A percentile compares a stretch with the other conserved stretches of the same genome.
Conservation (phyloP, 306 rosid species). For the Ochetophila trinervis region DNA sequence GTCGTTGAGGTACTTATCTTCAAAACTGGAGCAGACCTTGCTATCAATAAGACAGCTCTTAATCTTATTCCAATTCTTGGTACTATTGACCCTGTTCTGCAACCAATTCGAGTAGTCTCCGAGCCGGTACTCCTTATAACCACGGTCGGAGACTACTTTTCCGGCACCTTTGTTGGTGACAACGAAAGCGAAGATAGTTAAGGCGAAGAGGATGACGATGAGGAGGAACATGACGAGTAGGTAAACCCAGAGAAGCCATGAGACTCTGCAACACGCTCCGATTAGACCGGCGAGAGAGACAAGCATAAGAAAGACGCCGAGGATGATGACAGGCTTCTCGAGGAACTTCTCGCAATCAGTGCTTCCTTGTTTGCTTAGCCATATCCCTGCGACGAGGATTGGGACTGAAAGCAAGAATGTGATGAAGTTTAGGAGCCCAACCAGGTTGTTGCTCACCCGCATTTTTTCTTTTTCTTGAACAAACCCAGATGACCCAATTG, state of each 20-base stretch:
- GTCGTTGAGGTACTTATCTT: constrained; percentile 8
- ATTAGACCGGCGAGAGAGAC: constrained; percentile 68
- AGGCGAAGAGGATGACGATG: constrained; percentile 48
- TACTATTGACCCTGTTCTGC: constrained; percentile 56
- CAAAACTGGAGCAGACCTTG: constrained; percentile 42
- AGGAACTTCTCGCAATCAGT: constrained; percentile 62
- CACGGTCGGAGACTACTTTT: constrained; percentile 29
- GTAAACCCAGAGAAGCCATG: constrained; percentile 77
- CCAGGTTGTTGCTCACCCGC: constrained; percentile 51
- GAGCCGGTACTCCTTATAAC: constrained; percentile 70
- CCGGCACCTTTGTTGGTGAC: constrained; percentile 76
- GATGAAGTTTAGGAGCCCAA: constrained; percentile 59
- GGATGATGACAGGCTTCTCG: constrained; percentile 52
- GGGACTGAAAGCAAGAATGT: constrained; percentile 73
- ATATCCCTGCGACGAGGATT: constrained; percentile 47
- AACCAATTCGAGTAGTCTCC: constrained; percentile 86
- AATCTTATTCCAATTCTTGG: constrained; percentile 56
- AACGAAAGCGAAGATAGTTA: constrained; percentile 68
- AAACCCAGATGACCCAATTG: neutral
- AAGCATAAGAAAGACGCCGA: constrained; percentile 61
- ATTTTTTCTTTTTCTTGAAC: neutral
- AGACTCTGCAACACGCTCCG: constrained; percentile 65
- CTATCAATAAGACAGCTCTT: constrained; percentile 56
- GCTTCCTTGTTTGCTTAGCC: constrained; percentile 59
- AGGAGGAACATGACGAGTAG: constrained; percentile 76